phyloP scores from a whole-genome alignment of 2,329 filamentous ascomycete genomes.

The Trematosphaeria pertusa region DNA sequence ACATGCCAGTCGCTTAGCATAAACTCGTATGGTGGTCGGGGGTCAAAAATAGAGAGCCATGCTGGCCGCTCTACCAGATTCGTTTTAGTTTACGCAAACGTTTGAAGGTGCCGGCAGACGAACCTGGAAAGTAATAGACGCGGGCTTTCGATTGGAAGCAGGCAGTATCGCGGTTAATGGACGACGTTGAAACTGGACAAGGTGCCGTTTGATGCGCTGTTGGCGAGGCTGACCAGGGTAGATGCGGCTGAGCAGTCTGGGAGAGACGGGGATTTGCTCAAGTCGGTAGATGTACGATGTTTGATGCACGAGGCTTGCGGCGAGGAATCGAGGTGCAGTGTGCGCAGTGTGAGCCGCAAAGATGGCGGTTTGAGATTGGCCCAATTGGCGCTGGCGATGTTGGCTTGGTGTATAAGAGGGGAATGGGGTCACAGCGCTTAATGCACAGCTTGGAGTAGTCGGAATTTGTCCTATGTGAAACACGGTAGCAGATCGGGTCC shows the following conservation, averaged over 20 bases:
- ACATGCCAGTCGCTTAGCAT: conserved; percentile 20
- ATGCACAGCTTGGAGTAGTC: conserved; percentile 33
- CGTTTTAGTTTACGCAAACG: conserved; percentile 32
- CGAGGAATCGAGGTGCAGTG: conserved; percentile 14
- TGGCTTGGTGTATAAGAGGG: conserved; percentile 24
- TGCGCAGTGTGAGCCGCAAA: conserved; percentile 22
- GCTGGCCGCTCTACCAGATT: conserved; percentile 24
- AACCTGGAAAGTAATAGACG: conserved; percentile 18
- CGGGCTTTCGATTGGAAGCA: conserved; percentile 29
- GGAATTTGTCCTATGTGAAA: conserved; percentile 37
- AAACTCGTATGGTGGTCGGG: conserved; percentile 15
- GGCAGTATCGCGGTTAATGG: conserved; percentile 25
- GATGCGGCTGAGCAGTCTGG: conserved; percentile 26
- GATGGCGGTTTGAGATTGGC: conserved; percentile 36
- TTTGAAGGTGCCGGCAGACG: conserved; percentile 27
- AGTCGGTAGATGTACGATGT: conserved; percentile 21
- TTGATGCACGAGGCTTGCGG: conserved; percentile 29
- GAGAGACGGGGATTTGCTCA: conserved; percentile 24
- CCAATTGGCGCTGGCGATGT: conserved; percentile 36
- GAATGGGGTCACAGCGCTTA: conserved; percentile 43
- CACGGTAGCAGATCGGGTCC: conserved; percentile 30
- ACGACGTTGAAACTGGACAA: conserved; percentile 37
- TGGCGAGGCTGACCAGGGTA: conserved; percentile 38
- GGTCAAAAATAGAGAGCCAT: conserved; percentile 43
- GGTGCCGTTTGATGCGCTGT: conserved; percentile 28